Percentiles rank a stretch among this genome's conserved stretches.
Conservation (phyloP, 345 rosid genomes). For the Raphanus sativus region DNA sequence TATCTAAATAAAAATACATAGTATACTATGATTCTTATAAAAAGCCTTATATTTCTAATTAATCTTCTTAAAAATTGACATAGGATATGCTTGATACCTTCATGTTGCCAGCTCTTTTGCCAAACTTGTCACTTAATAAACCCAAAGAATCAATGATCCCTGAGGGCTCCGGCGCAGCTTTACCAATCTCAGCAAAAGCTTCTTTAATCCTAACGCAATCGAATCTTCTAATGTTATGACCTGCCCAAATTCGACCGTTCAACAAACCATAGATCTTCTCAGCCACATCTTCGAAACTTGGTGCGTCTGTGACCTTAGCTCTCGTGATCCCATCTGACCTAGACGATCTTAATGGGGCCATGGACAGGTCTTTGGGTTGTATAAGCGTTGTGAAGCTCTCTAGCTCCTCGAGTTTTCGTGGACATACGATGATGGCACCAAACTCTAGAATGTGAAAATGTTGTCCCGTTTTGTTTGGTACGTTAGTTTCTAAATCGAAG, state of each 20-base stretch:
- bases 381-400: slow-evolving; percentile 70
- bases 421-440: slow-evolving; percentile 82
- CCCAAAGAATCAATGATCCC: slow-evolving; percentile 86
- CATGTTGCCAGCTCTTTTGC: slow-evolving; percentile 90
- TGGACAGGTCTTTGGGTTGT: slow-evolving; percentile 62
- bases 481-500: slow-evolving; percentile 85
- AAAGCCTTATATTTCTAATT: too few species aligned
- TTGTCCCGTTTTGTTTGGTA: slow-evolving; percentile 60
- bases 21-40: too few species aligned
- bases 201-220: slow-evolving; percentile 82
- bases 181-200: slow-evolving; percentile 65
- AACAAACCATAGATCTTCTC: slow-evolving; percentile 59
- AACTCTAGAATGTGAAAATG: slow-evolving; percentile 74
- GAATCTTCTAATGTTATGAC: slow-evolving; percentile 84
- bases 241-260: slow-evolving; percentile 90
- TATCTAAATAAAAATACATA: too few species aligned
- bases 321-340: slow-evolving; percentile 74
- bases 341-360: slow-evolving; percentile 53
- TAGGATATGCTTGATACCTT: slow-evolving; percentile 47
- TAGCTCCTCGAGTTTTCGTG: slow-evolving; percentile 61
- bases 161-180: slow-evolving; percentile 60
- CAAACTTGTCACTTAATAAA: slow-evolving; percentile 64
- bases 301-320: slow-evolving; percentile 61
- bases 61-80: too few species aligned
- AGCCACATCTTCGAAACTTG: slow-evolving; percentile 64